Base-by-base conservation (phyloP, 2,329 filamentous ascomycete species). In the Neonectria sp. region DNA sequence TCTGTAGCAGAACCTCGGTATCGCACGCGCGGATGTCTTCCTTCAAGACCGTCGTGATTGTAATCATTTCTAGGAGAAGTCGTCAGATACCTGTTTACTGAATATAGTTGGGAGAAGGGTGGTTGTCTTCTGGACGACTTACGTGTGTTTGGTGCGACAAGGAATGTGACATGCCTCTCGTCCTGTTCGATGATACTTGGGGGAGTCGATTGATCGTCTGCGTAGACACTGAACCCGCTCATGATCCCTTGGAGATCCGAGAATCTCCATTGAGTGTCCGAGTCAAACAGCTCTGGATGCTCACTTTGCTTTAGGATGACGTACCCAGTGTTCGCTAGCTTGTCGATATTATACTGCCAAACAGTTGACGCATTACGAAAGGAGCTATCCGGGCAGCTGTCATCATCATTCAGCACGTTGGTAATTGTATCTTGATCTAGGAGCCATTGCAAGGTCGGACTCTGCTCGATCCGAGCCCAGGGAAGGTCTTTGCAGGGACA, bases 251-350 rank as follows among this genome's bases (percentile, higher is more conserved):
- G 52, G 29, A 55, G 52, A 25, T 55, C 52, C n/a, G 52, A 25
- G 52, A 55, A 55, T 43, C 31, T 43, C 52, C 52, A 55, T 25
- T 55, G 52, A 24, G 52, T 55, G 52, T 25, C 52, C n/a, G 52
- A 33, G 4, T 55, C 13, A 31, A 55, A 55, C 6, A 55, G 52
- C 33, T 55, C 52, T 37, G 52, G 52, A 55, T 43, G 52, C 2
- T 55, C 33, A 40, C 3, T 55, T 29, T 55, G 24, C 17, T 37
- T 25, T 24, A 55, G n/a, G 7, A n/a, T 55, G 7, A 55, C 12
- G 33, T 6, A 55, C 17, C 52, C 52, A 55, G 52, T 43, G 24
- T 55, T 43, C 17, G 24, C 29, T 21, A 24, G 3, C 35, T 27
- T 37, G 31, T 9, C 13, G n/a, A 55, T 40, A 25, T 6, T 17